These are phyloP conservation scores for Laguncularia racemosa DNA, from an alignment of 345 rosid species.

Conservation along the genomic window DNA sequence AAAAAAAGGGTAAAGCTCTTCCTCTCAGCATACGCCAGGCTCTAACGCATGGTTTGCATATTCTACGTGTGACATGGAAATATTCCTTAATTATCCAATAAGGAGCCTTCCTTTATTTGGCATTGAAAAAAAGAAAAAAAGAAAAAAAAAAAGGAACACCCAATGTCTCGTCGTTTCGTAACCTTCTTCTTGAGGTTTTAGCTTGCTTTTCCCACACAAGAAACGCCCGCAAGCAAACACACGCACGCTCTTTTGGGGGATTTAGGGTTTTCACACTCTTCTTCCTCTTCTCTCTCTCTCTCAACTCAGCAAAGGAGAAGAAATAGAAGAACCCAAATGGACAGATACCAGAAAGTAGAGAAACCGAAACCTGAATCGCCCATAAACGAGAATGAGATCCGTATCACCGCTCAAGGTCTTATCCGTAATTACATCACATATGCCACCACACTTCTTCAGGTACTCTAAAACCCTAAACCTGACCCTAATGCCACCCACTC, in stretches of 20 bases:
- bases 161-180: too few relatives aligned
- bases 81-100: too few relatives aligned
- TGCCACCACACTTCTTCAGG: constrained; percentile 78
- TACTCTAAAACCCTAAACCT: constrained; percentile 3
- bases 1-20: too few relatives aligned
- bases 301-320: background rate
- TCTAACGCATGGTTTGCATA: too few relatives aligned
- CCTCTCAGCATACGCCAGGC: too few relatives aligned
- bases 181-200: too few relatives aligned
- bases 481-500: constrained; percentile 17
- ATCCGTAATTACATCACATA: constrained; percentile 86
- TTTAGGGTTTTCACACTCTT: constrained; percentile 31
- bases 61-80: background rate
- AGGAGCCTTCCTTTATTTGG: too few relatives aligned
- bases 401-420: constrained; percentile 79
- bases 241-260: constrained; percentile 20
- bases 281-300: constrained; percentile 11
- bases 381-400: constrained; percentile 92
- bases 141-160: too few relatives aligned
- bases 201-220: too few relatives aligned
- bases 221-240: too few relatives aligned
- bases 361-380: constrained; percentile 70
- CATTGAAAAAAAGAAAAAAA: too few relatives aligned
- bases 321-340: constrained; percentile 30
- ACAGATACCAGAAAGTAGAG: constrained; percentile 81